phyloP scores from a whole-genome alignment of 2,329 filamentous ascomycete genomes.

The Neopestalotiopsis clavispora region DNA sequence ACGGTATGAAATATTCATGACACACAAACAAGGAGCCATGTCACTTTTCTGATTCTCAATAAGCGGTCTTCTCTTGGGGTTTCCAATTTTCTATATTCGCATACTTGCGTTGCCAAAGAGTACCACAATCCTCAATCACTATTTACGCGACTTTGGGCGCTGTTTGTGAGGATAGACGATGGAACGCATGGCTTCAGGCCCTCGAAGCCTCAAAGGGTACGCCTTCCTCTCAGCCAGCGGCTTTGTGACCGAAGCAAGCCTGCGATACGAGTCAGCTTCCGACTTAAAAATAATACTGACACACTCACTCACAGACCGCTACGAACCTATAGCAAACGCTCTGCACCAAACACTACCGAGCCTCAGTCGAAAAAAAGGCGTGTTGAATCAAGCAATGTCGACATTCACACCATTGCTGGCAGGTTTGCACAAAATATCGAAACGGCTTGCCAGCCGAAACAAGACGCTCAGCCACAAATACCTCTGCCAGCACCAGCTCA shows the following conservation, averaged over 20 bases:
- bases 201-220: not conserved
- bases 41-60: not conserved
- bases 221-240: not conserved
- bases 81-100: not conserved
- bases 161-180: not conserved
- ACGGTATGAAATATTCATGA: not conserved
- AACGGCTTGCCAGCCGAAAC: not conserved
- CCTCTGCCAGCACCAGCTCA: constrained; percentile 19
- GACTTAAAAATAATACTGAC: too few relatives aligned
- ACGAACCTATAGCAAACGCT: constrained; percentile 43
- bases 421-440: not conserved
- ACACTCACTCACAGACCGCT: constrained; percentile 20
- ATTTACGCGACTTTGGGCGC: not conserved
- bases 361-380: constrained; percentile 31
- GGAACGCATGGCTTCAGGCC: not conserved
- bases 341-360: constrained; percentile 28
- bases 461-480: not conserved
- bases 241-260: not conserved
- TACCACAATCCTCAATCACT: not conserved
- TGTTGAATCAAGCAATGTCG: constrained; percentile 12
- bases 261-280: not conserved
- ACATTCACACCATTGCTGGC: not conserved
- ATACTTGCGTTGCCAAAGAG: not conserved
- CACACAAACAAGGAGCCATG: not conserved
- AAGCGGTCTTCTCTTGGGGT: not conserved